Percentiles rank a stretch among this genome's conserved stretches.
Evolutionary conservation across 148 eudicot species (phyloP).

Genomic region (Simmondsia chinensis): DNA sequence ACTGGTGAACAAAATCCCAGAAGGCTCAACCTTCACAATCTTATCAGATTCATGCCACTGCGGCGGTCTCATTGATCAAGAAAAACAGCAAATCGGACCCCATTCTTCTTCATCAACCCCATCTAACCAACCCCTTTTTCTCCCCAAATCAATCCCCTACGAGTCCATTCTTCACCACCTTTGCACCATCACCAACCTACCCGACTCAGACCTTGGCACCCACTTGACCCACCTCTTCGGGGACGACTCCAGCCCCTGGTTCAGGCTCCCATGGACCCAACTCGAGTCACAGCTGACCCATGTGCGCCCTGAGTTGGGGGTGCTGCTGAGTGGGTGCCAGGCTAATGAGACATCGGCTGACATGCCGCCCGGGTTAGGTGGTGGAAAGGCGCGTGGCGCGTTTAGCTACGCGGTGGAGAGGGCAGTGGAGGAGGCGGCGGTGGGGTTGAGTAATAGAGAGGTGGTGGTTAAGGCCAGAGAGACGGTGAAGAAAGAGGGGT

Average conservation of each 20-base stretch:
- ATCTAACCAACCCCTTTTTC: slow-evolving; percentile 1
- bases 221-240: slow-evolving; percentile 40
- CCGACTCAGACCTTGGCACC: slow-evolving; percentile 30
- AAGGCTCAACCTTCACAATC: slow-evolving; percentile 51
- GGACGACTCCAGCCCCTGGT: slow-evolving; percentile 34
- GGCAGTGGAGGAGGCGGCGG: slow-evolving; percentile 38
- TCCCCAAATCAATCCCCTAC: slow-evolving; percentile 24
- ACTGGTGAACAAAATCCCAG: slow-evolving; percentile 49
- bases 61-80: slow-evolving; percentile 64
- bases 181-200: slow-evolving; percentile 29
- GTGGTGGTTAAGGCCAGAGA: slow-evolving; percentile 38
- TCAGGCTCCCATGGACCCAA: slow-evolving; percentile 21
- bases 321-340: slow-evolving; percentile 60
- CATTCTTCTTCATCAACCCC: slow-evolving; percentile 5
- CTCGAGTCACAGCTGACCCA: slow-evolving; percentile 4
- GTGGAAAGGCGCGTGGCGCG: slow-evolving; percentile 43
- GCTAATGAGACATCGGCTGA: slow-evolving; percentile 46
- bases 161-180: slow-evolving; percentile 31
- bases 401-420: slow-evolving; percentile 43
- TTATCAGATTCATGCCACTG: slow-evolving; percentile 66
- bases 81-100: slow-evolving; percentile 63
- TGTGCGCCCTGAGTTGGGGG: slow-evolving; percentile 30
- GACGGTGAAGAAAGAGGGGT: slow-evolving; percentile 16
- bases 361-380: slow-evolving; percentile 15
- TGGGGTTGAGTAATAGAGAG: slow-evolving; percentile 48